Percentiles rank a stretch among this genome's conserved stretches.
Conservation (phyloP, 1,284 basidiomycete species). For the Ceratobasidium sp. region DNA sequence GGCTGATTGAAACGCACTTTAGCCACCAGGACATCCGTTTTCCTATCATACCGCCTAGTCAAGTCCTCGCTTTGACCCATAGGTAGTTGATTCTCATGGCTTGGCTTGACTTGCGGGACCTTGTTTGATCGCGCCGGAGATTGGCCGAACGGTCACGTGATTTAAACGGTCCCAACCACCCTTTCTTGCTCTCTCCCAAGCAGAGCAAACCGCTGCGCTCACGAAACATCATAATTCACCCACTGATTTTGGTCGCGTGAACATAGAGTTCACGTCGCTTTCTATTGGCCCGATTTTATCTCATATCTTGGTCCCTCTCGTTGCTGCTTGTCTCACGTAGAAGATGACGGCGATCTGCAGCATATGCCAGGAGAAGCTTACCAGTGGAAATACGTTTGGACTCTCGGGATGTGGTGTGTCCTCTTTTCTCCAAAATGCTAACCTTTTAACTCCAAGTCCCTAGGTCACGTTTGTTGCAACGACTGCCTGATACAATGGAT, state of each 20-base stretch:
- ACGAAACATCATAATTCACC: neutral
- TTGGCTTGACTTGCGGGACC: neutral
- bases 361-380: conserved; percentile 37
- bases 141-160: conserved; percentile 21
- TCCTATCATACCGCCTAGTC: too few species aligned
- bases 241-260: neutral
- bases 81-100: neutral
- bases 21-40: too few species aligned
- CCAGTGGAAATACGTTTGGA: conserved; percentile 21
- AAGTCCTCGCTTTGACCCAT: too few species aligned
- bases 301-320: conserved; percentile 14
- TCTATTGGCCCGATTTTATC: neutral
- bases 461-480: conserved; percentile 34
- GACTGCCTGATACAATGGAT: conserved; percentile 36
- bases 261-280: neutral
- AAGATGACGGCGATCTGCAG: conserved; percentile 39
- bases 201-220: neutral
- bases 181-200: neutral
- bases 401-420: conserved; percentile 31
- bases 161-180: neutral
- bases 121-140: conserved; percentile 6
- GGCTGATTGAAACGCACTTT: too few species aligned
- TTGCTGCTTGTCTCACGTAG: conserved; percentile 8
- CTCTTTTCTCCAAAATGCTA: neutral
- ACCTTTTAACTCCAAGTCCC: neutral